phyloP scores from a whole-genome alignment of 2,329 filamentous ascomycete genomes.

The Ophiostoma piceae region DNA sequence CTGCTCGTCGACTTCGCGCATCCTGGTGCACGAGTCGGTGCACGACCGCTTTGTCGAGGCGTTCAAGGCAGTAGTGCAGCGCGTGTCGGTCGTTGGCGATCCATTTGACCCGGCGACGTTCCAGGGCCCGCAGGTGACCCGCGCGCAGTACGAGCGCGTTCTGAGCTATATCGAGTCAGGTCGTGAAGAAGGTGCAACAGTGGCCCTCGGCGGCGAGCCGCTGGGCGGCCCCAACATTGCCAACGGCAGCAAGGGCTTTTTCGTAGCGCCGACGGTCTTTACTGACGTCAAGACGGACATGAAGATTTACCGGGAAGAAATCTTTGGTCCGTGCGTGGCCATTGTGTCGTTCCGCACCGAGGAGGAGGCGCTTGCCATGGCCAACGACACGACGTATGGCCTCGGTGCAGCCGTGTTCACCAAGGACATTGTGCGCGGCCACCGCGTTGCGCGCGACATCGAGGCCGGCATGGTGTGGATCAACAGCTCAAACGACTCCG shows the following conservation, averaged over 20 bases:
- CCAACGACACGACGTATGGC: constrained; percentile 53
- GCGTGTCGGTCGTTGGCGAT: constrained; percentile 58
- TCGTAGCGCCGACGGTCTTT: constrained; percentile 27
- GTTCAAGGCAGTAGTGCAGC: constrained; percentile 56
- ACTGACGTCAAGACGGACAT: constrained; percentile 24
- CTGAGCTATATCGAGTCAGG: constrained; percentile 61
- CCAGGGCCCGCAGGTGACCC: constrained; percentile 66
- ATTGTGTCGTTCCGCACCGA: constrained; percentile 48
- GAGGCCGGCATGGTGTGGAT: constrained; percentile 51
- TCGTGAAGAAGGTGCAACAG: constrained; percentile 60
- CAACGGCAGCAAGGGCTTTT: constrained; percentile 37
- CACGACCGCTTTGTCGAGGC: constrained; percentile 56
- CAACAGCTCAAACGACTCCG: constrained; percentile 32
- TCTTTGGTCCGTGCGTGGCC: constrained; percentile 56
- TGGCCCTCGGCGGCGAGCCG: constrained; percentile 55
- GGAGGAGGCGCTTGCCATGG: constrained; percentile 45
- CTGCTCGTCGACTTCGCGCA: constrained; percentile 55
- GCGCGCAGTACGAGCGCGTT: constrained; percentile 61
- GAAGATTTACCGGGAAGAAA: constrained; percentile 45
- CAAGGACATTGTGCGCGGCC: constrained; percentile 43
- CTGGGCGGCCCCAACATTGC: constrained; percentile 18
- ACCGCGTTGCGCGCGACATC: constrained; percentile 45
- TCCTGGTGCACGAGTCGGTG: constrained; percentile 54
- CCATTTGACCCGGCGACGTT: constrained; percentile 62
- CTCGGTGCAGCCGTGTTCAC: constrained; percentile 54